Evolutionary conservation across 257 asterid genomes (phyloP).

Genomic region (Paraleonurus japonicus): DNA sequence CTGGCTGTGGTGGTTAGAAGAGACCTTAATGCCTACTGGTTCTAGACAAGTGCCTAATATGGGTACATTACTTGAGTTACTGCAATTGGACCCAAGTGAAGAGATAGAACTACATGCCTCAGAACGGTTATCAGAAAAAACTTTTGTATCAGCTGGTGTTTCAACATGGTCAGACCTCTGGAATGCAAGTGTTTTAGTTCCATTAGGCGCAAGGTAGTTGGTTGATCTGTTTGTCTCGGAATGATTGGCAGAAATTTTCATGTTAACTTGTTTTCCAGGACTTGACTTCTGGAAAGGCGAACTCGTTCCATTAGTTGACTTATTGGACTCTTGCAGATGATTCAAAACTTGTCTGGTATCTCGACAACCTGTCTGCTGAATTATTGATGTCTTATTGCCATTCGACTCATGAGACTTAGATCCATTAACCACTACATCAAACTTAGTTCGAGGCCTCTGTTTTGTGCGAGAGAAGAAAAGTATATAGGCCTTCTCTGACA

Average conservation of each 20-base stretch:
- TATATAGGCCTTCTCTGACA: conserved; percentile 88
- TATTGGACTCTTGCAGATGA: conserved; percentile 34
- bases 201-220: conserved; percentile 23
- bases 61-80: conserved; percentile 31
- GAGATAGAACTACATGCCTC: conserved; percentile 18
- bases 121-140: conserved; percentile 22
- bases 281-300: conserved; percentile 30
- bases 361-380: conserved; percentile 33
- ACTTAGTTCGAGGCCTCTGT: conserved; percentile 64
- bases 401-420: conserved; percentile 52
- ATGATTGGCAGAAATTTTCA: conserved; percentile 27
- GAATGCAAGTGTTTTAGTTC: conserved; percentile 25
- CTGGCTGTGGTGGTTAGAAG: conserved; percentile 39
- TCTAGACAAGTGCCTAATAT: conserved; percentile 34
- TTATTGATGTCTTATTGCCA: conserved; percentile 44
- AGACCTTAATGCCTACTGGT: conserved; percentile 28
- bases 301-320: conserved; percentile 37
- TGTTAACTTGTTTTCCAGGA: conserved; percentile 31
- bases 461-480: conserved; percentile 89
- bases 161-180: conserved; percentile 26
- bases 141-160: conserved; percentile 23
- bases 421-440: conserved; percentile 55
- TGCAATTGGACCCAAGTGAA: conserved; percentile 32
- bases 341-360: conserved; percentile 37
- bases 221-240: conserved; percentile 23